Evolutionary conservation across 2,329 filamentous ascomycete species (phyloP).

Genomic region (Exophiala dermatitidis): DNA sequence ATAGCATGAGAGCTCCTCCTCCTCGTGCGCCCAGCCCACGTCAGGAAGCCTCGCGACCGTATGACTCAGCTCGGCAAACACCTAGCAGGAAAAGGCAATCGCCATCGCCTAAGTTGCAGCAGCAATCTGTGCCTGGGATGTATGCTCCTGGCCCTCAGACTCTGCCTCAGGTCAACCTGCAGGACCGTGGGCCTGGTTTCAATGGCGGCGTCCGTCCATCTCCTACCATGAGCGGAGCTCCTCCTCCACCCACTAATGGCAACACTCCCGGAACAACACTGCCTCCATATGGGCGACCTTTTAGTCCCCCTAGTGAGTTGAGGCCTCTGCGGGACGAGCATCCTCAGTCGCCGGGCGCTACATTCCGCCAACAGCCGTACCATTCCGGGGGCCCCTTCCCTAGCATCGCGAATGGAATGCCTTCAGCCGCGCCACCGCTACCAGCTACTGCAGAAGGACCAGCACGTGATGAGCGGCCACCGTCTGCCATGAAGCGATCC

Average conservation of each 20-base stretch:
- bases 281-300: conserved; percentile 65
- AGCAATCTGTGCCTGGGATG: conserved; percentile 46
- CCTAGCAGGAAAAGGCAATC: conserved; percentile 49
- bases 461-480: conserved; percentile 67
- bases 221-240: conserved; percentile 52
- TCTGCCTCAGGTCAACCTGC: conserved; percentile 46
- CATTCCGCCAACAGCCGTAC: conserved; percentile 75
- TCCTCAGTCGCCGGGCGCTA: conserved; percentile 83
- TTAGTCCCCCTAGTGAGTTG: conserved; percentile 76
- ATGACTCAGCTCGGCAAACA: conserved; percentile 53
- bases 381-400: conserved; percentile 63
- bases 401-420: conserved; percentile 62
- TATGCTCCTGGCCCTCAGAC: conserved; percentile 43
- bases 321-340: conserved; percentile 75
- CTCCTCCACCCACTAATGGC: conserved; percentile 46
- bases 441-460: conserved; percentile 56
- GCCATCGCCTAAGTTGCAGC: conserved; percentile 54
- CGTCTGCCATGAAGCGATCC: conserved; percentile 73
- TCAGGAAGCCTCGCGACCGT: conserved; percentile 62
- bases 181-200: conserved; percentile 39
- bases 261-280: conserved; percentile 51
- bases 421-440: conserved; percentile 35
- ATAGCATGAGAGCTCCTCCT: conserved; percentile 61
- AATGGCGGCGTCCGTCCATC: conserved; percentile 29
- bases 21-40: conserved; percentile 70